Conservation (phyloP, 1,139 yeast species). For the Trichomonascaceae sp. region DNA sequence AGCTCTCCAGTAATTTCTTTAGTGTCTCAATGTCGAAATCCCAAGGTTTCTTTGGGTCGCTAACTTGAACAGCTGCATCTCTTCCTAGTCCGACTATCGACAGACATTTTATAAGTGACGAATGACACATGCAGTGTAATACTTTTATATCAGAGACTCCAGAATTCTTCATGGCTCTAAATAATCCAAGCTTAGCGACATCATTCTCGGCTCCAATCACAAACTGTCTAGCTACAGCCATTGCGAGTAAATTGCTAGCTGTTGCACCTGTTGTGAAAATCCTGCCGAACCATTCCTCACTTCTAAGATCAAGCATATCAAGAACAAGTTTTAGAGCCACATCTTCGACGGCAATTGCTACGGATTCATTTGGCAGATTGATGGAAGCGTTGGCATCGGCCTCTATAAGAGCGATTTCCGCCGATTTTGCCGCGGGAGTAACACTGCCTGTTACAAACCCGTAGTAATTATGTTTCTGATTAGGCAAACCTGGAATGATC, state of each 20-base stretch:
- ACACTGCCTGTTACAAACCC: slow-evolving; percentile 29
- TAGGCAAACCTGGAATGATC: slow-evolving; percentile 21
- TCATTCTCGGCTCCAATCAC: slow-evolving; percentile 7
- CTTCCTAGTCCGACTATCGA: slow-evolving; percentile 26
- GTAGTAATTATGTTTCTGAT: slow-evolving; percentile 23
- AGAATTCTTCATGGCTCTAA: slow-evolving; percentile 15
- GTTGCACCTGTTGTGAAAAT: slow-evolving; percentile 28
- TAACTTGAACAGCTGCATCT: slow-evolving; percentile 15
- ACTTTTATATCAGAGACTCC: slow-evolving; percentile 21
- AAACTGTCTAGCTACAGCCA: slow-evolving; percentile 24
- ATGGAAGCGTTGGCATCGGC: slow-evolving; percentile 22
- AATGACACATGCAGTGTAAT: slow-evolving; percentile 21
- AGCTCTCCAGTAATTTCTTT: slow-evolving; percentile 13
- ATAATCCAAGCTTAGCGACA: slow-evolving; percentile 16
- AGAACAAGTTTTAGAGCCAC: slow-evolving; percentile 20
- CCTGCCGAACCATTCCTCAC: slow-evolving; percentile 18
- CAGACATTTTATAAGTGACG: slow-evolving; percentile 25
- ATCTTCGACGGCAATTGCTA: slow-evolving; percentile 22
- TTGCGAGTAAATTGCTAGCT: slow-evolving; percentile 24
- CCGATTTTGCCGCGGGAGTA: slow-evolving; percentile 27
- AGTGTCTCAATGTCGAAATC: slow-evolving; percentile 20
- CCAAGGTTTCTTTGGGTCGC: slow-evolving; percentile 18
- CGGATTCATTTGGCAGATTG: slow-evolving; percentile 21
- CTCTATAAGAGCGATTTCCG: slow-evolving; percentile 22
- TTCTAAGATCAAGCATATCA: slow-evolving; percentile 20